A percentile compares a stretch with the other conserved stretches of the same genome.
phyloP scores from a whole-genome alignment of 208 protist species.

The Angomonas ambiguus region DNA sequence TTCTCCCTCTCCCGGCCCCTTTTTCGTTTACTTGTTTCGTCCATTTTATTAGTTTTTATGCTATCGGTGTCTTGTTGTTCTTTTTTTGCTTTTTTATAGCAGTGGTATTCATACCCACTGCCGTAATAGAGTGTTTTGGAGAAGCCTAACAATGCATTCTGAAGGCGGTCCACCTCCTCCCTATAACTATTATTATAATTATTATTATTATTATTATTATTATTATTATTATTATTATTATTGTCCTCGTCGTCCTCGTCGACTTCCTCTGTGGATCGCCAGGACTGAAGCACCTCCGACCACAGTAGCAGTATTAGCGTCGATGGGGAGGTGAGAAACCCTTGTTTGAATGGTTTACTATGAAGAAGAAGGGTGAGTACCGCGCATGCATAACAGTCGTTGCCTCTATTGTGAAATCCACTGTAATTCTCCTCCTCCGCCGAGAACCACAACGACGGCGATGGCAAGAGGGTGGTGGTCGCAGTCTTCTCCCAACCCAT shows the following conservation, averaged over 20 bases:
- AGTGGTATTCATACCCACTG: neutral
- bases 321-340: constrained; percentile 20
- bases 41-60: too few relatives aligned
- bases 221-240: neutral
- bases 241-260: neutral
- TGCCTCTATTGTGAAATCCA: constrained; percentile 71
- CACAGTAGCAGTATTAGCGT: neutral
- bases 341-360: constrained; percentile 38
- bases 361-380: constrained; percentile 72
- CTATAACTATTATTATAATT: too few relatives aligned
- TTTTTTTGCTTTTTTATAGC: constrained; percentile 1
- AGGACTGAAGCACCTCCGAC: too few relatives aligned
- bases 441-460: too few relatives aligned
- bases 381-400: constrained; percentile 84
- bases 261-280: neutral
- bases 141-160: too few relatives aligned
- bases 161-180: too few relatives aligned
- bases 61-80: neutral
- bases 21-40: too few relatives aligned
- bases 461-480: too few relatives aligned
- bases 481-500: neutral
- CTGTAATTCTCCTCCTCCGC: constrained; percentile 46
- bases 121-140: constrained; percentile 6
- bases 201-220: neutral
- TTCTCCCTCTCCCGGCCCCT: neutral